Percentiles rank a stretch among this genome's conserved stretches.
phyloP scores from a whole-genome alignment of 2,329 filamentous ascomycete genomes.

The Penicillium sp. region DNA sequence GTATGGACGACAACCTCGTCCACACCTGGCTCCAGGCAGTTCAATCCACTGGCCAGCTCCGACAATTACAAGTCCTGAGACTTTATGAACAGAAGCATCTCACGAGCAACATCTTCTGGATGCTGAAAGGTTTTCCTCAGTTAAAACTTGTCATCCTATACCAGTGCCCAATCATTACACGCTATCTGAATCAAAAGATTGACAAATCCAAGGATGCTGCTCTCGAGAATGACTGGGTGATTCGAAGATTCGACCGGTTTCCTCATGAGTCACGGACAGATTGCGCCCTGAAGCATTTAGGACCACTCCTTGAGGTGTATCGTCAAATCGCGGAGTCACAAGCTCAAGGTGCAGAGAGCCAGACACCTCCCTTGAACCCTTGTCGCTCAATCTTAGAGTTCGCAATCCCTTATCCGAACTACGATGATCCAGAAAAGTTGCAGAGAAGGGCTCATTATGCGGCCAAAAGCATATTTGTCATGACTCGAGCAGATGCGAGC shows the following conservation, averaged over 20 bases:
- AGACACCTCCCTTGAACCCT: background rate
- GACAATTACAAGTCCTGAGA: constrained; percentile 34
- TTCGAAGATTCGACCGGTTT: constrained; percentile 5
- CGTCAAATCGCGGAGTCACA: background rate
- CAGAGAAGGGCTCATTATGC: background rate
- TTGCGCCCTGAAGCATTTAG: background rate
- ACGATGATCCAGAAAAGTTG: background rate
- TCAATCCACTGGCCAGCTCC: constrained; percentile 27
- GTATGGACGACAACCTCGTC: constrained; percentile 36
- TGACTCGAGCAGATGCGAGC: constrained; percentile 1
- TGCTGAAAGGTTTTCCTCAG: constrained; percentile 31
- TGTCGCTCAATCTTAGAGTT: background rate
- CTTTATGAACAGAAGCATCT: constrained; percentile 30
- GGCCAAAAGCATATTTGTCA: background rate
- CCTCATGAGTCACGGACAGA: background rate
- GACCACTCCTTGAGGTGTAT: background rate
- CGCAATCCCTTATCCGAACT: background rate
- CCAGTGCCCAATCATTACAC: constrained; percentile 26
- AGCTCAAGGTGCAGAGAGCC: background rate
- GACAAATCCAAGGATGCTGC: background rate
- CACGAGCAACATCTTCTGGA: constrained; percentile 27
- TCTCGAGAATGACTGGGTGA: constrained; percentile 1
- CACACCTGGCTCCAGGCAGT: constrained; percentile 39
- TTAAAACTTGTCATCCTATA: constrained; percentile 32
- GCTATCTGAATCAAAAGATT: background rate